Percentiles rank a stretch among this genome's conserved stretches.
These are phyloP conservation scores for Evansstolkia leycettana DNA, from an alignment of 495 filamentous ascomycete genomes.

Conservation along the genomic window DNA sequence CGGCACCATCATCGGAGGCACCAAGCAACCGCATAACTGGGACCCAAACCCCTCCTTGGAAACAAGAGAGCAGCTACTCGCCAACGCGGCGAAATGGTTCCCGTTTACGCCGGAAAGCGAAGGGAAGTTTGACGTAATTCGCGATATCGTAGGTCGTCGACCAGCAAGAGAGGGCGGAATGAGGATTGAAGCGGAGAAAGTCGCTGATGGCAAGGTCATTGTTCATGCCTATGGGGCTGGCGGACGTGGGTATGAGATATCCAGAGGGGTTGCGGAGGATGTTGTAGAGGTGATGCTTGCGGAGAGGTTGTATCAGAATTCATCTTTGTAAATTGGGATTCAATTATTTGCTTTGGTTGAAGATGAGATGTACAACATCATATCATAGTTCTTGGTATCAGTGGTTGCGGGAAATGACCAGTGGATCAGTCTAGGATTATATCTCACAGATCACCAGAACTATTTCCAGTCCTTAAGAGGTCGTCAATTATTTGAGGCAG, in stretches of 20 bases:
- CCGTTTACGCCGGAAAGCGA: conserved; percentile 24
- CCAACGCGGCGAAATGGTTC: conserved; percentile 31
- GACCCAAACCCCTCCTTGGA: conserved; percentile 32
- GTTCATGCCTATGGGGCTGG: conserved; percentile 55
- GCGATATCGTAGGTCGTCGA: conserved; percentile 32
- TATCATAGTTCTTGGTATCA: no score
- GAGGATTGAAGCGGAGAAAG: conserved; percentile 27
- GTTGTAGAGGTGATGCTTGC: conserved; percentile 17
- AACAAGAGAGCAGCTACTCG: conserved; percentile 34
- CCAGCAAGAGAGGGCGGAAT: conserved; percentile 32
- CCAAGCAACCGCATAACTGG: conserved; percentile 48
- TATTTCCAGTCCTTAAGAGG: no score
- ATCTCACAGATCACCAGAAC: no score
- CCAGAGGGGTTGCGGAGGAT: conserved; percentile 30
- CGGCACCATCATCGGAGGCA: conserved; percentile 52
- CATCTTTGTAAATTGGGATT: background rate
- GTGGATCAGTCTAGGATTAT: no score
- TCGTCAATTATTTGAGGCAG: no score
- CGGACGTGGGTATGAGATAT: conserved; percentile 43
- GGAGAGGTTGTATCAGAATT: conserved; percentile 9
- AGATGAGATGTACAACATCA: no score
- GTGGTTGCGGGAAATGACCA: no score
- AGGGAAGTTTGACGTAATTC: conserved; percentile 31
- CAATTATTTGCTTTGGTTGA: no score
- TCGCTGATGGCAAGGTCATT: conserved; percentile 16